Base-by-base conservation (phyloP, 2,329 filamentous ascomycete species). In the Tympanopsis confertula region DNA sequence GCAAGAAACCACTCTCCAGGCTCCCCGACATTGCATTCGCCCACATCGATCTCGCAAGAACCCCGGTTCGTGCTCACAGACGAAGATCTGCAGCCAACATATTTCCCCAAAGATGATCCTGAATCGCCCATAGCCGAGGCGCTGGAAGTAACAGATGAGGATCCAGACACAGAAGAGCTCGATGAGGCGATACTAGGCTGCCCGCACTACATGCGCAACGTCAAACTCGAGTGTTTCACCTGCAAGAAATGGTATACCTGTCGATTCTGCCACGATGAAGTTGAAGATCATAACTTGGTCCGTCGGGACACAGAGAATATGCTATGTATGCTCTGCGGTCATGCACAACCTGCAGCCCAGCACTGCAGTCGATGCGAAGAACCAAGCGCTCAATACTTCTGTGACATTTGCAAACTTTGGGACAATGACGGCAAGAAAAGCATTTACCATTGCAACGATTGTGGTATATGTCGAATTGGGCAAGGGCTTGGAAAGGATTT, bases 361-460 rank as follows among this genome's bases (percentile, higher is more conserved):
- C 63, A 68, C 38, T 86, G 81, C 52, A 62, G 60, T 29, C 58
- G 66, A 26, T 86, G 81, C 49, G 71, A 68, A 5, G 68, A 70
- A 39, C 68, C 71, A 46, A 67, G 74, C 15, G 78, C 80, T n/a
- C 79, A 73, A 56, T 85, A 85, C 51, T 85, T 81, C 50, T 85
- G 81, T 54, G 65, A 71, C 17, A 72, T 80, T 35, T 85, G 81
- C 61, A 84, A 84, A 54, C 62, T 86, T 2, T 85, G 81, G 81
- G 80, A 85, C 47, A 78, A 85, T 48, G 78, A 84, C 50, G 66
- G 66, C 35, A 71, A 69, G 37, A 85, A 83, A 52, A 76, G 73
- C 45, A 84, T 86, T 41, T 86, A 86, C 50, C 81, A 86, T 50
- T 85, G 81, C 52, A 66, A 74, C 48, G 80, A 85, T 47, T 86